phyloP scores from a whole-genome alignment of 352 stramenopile species.

The Globisporangium emineosum region DNA sequence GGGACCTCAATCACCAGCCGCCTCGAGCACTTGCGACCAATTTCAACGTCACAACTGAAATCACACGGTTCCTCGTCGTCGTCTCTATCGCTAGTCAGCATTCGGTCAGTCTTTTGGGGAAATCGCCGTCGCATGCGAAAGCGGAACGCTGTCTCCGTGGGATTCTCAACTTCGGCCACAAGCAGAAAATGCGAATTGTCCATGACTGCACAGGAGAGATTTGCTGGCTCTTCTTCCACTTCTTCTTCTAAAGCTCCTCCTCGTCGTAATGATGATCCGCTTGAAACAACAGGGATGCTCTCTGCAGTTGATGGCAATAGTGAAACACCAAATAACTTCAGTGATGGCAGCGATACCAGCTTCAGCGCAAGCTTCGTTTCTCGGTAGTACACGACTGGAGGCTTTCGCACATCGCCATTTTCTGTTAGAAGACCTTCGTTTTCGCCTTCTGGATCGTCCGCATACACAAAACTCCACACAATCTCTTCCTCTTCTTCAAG shows the following conservation, averaged over 20 bases:
- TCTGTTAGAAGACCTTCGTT: not conserved
- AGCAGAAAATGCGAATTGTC: constrained; percentile 52
- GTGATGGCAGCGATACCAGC: constrained; percentile 48
- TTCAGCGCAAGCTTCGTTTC: constrained; percentile 48
- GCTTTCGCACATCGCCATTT: not conserved
- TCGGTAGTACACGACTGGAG: constrained; percentile 38
- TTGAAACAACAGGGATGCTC: not conserved
- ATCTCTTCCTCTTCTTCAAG: constrained; percentile 41
- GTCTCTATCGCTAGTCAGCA: not conserved
- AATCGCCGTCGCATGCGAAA: constrained; percentile 29
- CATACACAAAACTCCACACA: constrained; percentile 67
- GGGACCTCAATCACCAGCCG: constrained; percentile 43
- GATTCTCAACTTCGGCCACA: constrained; percentile 59
- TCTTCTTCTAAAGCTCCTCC: not conserved
- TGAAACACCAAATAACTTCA: constrained; percentile 36
- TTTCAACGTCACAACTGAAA: constrained; percentile 32
- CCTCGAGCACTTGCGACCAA: constrained; percentile 46
- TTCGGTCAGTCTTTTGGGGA: not conserved
- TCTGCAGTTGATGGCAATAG: constrained; percentile 34
- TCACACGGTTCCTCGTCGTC: not conserved
- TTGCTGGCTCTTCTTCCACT: not conserved
- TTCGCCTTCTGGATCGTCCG: constrained; percentile 10
- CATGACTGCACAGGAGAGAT: constrained; percentile 21
- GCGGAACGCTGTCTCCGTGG: constrained; percentile 65
- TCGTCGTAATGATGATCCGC: not conserved